Percentiles rank a stretch among this genome's conserved stretches.
These are phyloP conservation scores for Evernia prunastri DNA, from an alignment of 495 filamentous ascomycete species.

Conservation along the genomic window DNA sequence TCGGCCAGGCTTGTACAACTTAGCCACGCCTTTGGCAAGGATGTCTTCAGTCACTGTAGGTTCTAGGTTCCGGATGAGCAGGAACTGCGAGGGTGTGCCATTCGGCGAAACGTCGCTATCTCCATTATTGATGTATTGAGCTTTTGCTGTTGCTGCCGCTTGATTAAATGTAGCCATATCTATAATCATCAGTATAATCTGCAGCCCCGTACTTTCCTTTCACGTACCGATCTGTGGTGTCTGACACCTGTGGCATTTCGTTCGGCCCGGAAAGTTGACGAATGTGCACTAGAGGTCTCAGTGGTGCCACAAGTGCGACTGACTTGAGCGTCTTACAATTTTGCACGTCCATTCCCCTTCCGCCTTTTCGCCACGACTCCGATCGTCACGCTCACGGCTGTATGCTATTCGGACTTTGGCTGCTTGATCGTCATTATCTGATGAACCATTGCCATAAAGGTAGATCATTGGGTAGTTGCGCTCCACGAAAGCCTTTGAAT, in stretches of 20 bases:
- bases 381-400: slow-evolving; percentile 52
- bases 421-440: slow-evolving; percentile 44
- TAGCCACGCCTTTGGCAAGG: slow-evolving; percentile 70
- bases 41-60: slow-evolving; percentile 68
- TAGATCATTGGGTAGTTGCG: slow-evolving; percentile 56
- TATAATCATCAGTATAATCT: slow-evolving; percentile 21
- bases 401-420: slow-evolving; percentile 55
- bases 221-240: slow-evolving; percentile 60
- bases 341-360: slow-evolving; percentile 75
- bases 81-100: slow-evolving; percentile 68
- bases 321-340: slow-evolving; percentile 45
- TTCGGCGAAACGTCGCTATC: slow-evolving; percentile 77
- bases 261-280: slow-evolving; percentile 63
- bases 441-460: slow-evolving; percentile 44
- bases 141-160: slow-evolving; percentile 15
- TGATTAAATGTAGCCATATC: slow-evolving; percentile 18
- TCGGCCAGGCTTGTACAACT: slow-evolving; percentile 58
- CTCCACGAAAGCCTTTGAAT: slow-evolving; percentile 61
- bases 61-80: slow-evolving; percentile 72
- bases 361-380: slow-evolving; percentile 40
- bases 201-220: slow-evolving; percentile 25
- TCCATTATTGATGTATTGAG: slow-evolving; percentile 54
- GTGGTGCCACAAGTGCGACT: slow-evolving; percentile 3
- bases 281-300: slow-evolving; percentile 55
- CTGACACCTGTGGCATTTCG: slow-evolving; percentile 70